Conservation (phyloP, 306 rosid species). For the Hippophae rhamnoides region DNA sequence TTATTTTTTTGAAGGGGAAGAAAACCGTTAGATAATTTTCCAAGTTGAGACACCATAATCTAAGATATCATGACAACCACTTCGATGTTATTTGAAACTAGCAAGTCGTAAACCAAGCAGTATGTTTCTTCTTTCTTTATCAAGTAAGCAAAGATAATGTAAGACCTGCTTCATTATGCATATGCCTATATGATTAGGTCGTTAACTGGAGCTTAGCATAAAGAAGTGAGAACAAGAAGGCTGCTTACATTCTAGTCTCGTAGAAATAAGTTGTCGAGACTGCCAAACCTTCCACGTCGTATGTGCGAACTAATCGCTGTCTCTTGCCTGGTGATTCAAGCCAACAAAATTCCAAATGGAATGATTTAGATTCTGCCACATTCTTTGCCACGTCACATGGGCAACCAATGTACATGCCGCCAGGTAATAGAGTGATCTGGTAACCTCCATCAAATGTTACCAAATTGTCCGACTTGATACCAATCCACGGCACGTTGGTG, state of each 20-base stretch:
- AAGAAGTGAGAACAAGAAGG: too few species aligned
- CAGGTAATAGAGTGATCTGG: conserved; percentile 71
- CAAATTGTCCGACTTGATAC: conserved; percentile 47
- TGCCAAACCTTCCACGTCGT: conserved; percentile 83
- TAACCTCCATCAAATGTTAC: conserved; percentile 70
- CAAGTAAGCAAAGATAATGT: too few species aligned
- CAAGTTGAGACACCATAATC: too few species aligned
- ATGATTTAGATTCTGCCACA: conserved; percentile 59
- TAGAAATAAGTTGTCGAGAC: conserved; percentile 80
- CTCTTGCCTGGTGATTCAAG: conserved; percentile 64
- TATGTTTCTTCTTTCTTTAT: too few species aligned
- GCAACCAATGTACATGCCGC: conserved; percentile 90
- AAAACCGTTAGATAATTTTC: too few species aligned
- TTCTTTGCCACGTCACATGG: conserved; percentile 74
- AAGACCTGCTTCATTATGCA: too few species aligned
- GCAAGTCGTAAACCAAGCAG: too few species aligned
- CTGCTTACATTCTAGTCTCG: conserved; percentile 42
- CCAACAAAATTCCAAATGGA: conserved; percentile 98
- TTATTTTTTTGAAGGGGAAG: too few species aligned
- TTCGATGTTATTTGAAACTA: too few species aligned
- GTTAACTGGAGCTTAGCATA: too few species aligned
- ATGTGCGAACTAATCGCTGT: conserved; percentile 81
- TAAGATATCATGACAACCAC: too few species aligned
- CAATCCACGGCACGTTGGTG: conserved; percentile 77
- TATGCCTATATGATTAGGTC: too few species aligned